Evolutionary conservation across 1,139 yeast genomes (phyloP).

Genomic region (Hyphopichia pseudoburtonii): DNA sequence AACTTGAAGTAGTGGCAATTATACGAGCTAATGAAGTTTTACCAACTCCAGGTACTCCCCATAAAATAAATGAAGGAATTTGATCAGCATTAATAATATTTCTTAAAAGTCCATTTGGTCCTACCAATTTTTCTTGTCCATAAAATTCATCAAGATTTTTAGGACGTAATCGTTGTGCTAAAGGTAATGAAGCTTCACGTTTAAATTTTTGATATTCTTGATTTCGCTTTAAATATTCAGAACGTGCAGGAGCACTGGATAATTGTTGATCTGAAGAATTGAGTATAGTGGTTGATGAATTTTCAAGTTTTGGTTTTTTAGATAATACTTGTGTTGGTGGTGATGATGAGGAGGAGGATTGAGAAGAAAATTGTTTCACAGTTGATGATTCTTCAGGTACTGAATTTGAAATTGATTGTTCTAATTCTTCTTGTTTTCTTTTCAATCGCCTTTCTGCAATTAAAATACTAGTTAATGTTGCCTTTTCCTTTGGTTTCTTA

Average conservation of each 20-base stretch:
- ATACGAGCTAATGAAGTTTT: constrained; percentile 77
- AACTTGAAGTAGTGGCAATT: constrained; percentile 53
- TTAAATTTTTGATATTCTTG: constrained; percentile 29
- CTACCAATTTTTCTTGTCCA: constrained; percentile 85
- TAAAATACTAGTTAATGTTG: constrained; percentile 31
- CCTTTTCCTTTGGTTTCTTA: constrained; percentile 19
- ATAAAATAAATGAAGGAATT: constrained; percentile 82
- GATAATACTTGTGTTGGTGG: background rate
- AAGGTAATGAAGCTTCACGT: constrained; percentile 58
- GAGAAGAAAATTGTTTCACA: background rate
- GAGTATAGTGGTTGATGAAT: too few relatives aligned
- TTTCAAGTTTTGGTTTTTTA: background rate
- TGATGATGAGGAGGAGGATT: background rate
- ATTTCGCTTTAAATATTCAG: constrained; percentile 11
- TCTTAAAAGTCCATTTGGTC: constrained; percentile 67
- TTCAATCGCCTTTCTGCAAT: constrained; percentile 33
- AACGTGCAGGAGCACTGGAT: constrained; percentile 11
- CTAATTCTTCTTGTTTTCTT: constrained; percentile 9
- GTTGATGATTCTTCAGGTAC: background rate
- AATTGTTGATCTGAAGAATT: too few relatives aligned
- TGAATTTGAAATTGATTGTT: background rate
- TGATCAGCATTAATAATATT: constrained; percentile 61
- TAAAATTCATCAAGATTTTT: constrained; percentile 68
- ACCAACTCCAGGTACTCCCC: constrained; percentile 98
- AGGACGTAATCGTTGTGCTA: constrained; percentile 88